Percentiles rank a stretch among this genome's conserved stretches.
These are phyloP conservation scores for Debaryomyces prosopidis DNA, from an alignment of 805 yeast genomes.

Conservation along the genomic window DNA sequence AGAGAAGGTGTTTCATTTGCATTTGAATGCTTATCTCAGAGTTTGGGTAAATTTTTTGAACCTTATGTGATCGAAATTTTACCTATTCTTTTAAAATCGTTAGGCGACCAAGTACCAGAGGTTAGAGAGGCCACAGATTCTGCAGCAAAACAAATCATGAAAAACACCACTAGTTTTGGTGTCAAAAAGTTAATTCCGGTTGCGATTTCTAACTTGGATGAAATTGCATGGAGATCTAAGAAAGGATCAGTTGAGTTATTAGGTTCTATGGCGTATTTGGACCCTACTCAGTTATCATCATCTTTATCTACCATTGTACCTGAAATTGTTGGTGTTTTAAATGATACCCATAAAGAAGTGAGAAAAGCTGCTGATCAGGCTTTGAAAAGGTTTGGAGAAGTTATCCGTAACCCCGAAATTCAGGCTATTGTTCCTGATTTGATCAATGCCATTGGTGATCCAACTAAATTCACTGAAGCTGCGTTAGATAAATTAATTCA, in stretches of 20 bases:
- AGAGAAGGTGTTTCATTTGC: constrained; percentile 89
- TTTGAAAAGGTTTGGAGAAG: constrained; percentile 91
- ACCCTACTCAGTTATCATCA: constrained; percentile 89
- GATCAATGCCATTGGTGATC: constrained; percentile 93
- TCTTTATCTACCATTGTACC: constrained; percentile 91
- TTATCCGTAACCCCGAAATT: constrained; percentile 95
- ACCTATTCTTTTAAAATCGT: constrained; percentile 73
- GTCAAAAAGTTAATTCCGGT: constrained; percentile 88
- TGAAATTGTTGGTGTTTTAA: constrained; percentile 90
- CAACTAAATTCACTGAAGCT: constrained; percentile 82
- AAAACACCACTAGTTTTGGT: constrained; percentile 88
- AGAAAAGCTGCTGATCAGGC: constrained; percentile 92
- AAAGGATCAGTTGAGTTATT: constrained; percentile 94
- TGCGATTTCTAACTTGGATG: constrained; percentile 82
- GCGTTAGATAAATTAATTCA: constrained; percentile 84
- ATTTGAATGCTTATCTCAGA: constrained; percentile 78
- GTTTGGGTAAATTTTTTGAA: constrained; percentile 78
- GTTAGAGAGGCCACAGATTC: constrained; percentile 88
- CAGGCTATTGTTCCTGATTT: constrained; percentile 85
- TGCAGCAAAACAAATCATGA: constrained; percentile 88
- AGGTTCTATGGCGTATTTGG: constrained; percentile 97
- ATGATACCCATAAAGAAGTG: constrained; percentile 95
- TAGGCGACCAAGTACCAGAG: constrained; percentile 83
- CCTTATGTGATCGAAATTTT: constrained; percentile 90
- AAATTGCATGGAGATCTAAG: constrained; percentile 92